phyloP scores from a whole-genome alignment of 768 basidiomycete genomes.

The Nidularia sp. region DNA sequence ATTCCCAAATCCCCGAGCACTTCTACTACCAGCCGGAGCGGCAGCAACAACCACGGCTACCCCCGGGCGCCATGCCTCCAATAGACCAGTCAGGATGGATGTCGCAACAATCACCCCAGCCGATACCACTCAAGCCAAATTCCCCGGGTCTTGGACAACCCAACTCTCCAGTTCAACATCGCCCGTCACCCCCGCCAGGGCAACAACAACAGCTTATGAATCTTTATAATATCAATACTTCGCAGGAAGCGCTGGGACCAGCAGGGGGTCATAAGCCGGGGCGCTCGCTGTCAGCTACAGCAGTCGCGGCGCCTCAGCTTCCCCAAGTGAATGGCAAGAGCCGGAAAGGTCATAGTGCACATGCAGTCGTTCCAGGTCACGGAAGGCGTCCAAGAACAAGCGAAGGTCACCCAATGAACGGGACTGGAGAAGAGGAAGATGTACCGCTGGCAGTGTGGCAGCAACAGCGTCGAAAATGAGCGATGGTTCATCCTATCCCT shows the following conservation, averaged over 20 bases:
- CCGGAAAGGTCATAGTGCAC: constrained; percentile 65
- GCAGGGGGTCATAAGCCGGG: constrained; percentile 32
- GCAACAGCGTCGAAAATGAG: constrained; percentile 62
- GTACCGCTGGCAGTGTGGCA: constrained; percentile 78
- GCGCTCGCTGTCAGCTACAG: constrained; percentile 75
- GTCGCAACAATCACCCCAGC: constrained; percentile 22
- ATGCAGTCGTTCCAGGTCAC: constrained; percentile 42
- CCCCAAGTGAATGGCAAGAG: constrained; percentile 45
- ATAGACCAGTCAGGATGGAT: constrained; percentile 32
- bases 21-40: constrained; percentile 32
- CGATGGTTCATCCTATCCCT: neutral
- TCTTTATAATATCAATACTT: constrained; percentile 22
- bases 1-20: constrained; percentile 22
- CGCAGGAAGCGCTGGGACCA: constrained; percentile 26
- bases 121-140: constrained; percentile 15
- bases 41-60: constrained; percentile 36
- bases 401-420: constrained; percentile 24
- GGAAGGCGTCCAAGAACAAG: constrained; percentile 37
- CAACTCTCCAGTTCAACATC: constrained; percentile 26
- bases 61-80: constrained; percentile 65
- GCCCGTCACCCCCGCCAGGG: constrained; percentile 6
- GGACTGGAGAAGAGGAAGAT: constrained; percentile 67
- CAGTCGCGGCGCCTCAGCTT: constrained; percentile 29
- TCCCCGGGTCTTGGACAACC: constrained; percentile 51
- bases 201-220: neutral